These are phyloP conservation scores for Penicillium antarcticum DNA, from an alignment of 495 filamentous ascomycete species.

Conservation along the genomic window DNA sequence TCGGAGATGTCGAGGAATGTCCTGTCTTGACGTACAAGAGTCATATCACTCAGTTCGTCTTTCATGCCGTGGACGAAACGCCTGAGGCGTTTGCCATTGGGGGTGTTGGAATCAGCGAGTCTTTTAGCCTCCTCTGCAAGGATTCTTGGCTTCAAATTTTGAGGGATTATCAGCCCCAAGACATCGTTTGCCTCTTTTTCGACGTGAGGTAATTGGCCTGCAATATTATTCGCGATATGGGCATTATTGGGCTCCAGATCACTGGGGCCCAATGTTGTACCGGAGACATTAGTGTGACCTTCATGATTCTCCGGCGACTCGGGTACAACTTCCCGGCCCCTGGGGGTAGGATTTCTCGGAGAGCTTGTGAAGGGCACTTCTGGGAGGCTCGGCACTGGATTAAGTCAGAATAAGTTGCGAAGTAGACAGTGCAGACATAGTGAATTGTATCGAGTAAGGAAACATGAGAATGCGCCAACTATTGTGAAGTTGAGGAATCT, in stretches of 20 bases:
- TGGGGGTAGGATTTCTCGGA: slow-evolving; percentile 1
- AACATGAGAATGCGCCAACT: background rate
- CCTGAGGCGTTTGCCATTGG: slow-evolving; percentile 11
- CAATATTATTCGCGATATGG: slow-evolving; percentile 15
- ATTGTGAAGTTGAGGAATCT: background rate
- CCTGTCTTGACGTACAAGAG: slow-evolving; percentile 2
- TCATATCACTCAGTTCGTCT: slow-evolving; percentile 23
- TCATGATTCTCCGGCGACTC: slow-evolving; percentile 28
- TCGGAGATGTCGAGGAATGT: slow-evolving; percentile 28
- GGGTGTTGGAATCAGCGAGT: background rate
- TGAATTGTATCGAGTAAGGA: background rate
- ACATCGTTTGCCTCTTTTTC: slow-evolving; percentile 13
- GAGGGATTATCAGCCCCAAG: slow-evolving; percentile 4
- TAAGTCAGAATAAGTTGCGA: slow-evolving; percentile 7
- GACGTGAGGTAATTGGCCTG: slow-evolving; percentile 29
- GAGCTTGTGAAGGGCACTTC: slow-evolving; percentile 13
- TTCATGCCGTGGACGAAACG: slow-evolving; percentile 16
- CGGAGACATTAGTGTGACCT: slow-evolving; percentile 37
- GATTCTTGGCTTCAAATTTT: background rate
- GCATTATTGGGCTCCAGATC: slow-evolving; percentile 1
- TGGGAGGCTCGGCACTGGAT: slow-evolving; percentile 11
- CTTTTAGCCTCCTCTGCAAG: slow-evolving; percentile 1
- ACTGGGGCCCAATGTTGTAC: slow-evolving; percentile 32
- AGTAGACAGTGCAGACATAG: background rate
- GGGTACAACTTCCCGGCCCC: slow-evolving; percentile 3